Conservation (phyloP, 805 yeast genomes). For the Kluyveromyces starmeri region DNA sequence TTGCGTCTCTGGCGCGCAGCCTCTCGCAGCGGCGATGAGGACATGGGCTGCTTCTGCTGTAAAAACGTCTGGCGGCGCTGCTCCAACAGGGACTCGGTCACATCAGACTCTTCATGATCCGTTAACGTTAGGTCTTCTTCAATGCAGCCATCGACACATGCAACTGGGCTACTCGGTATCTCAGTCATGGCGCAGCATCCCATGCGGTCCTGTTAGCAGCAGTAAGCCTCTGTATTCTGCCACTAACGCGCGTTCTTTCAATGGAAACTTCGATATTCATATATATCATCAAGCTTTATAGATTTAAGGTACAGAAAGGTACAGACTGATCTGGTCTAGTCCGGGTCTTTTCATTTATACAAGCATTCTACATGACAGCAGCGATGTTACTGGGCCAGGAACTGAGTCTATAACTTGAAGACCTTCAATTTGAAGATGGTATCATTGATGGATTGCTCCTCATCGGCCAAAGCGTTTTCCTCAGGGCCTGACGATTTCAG, state of each 20-base stretch:
- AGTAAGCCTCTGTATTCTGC: too few species aligned
- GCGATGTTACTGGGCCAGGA: too few species aligned
- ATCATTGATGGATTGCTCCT: constrained; percentile 77
- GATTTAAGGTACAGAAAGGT: too few species aligned
- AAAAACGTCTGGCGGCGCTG: constrained; percentile 2
- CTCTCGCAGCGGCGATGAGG: constrained; percentile 4
- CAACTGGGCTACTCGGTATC: constrained; percentile 1
- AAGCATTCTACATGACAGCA: too few species aligned
- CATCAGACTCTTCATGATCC: constrained; percentile 1
- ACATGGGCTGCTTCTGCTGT: constrained; percentile 4
- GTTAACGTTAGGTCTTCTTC: too few species aligned
- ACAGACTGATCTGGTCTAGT: too few species aligned
- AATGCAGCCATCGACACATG: too few species aligned
- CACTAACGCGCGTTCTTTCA: too few species aligned
- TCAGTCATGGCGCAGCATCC: neutral
- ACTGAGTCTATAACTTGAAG: constrained; percentile 49
- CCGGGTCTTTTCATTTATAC: too few species aligned
- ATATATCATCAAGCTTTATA: too few species aligned
- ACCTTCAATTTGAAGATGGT: constrained; percentile 71
- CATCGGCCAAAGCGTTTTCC: constrained; percentile 62
- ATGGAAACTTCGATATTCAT: too few species aligned
- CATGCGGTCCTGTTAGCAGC: too few species aligned
- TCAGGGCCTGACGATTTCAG: constrained; percentile 37
- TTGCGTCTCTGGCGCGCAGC: constrained; percentile 4
- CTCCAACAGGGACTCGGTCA: constrained; percentile 6